Percentiles rank a stretch among this genome's conserved stretches.
Conservation (phyloP, 495 filamentous ascomycete species). For the Xylaria scruposa region DNA sequence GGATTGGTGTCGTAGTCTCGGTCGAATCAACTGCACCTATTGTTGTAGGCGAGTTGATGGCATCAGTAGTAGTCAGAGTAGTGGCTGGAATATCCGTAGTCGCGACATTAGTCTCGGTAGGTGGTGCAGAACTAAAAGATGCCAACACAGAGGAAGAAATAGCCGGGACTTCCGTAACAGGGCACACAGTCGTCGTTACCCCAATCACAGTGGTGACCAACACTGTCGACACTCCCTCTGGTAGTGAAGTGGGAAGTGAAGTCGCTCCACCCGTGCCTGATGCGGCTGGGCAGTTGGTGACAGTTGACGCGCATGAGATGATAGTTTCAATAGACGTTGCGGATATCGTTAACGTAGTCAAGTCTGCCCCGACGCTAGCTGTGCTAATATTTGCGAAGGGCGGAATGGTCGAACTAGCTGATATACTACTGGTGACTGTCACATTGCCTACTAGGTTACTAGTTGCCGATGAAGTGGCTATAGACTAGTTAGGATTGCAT, state of each 20-base stretch:
- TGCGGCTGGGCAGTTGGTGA: constrained; percentile 33
- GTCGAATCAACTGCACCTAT: neutral
- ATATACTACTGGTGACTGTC: neutral
- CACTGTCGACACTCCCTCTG: constrained; percentile 33
- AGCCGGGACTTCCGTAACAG: constrained; percentile 33
- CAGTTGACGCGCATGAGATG: constrained; percentile 35
- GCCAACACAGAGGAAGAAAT: constrained; percentile 38
- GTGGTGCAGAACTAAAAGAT: constrained; percentile 25
- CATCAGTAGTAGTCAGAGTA: too few relatives aligned
- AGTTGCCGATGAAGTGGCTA: constrained; percentile 10
- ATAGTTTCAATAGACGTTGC: constrained; percentile 35
- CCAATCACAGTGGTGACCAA: constrained; percentile 36
- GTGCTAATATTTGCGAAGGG: constrained; percentile 30
- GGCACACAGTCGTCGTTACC: constrained; percentile 41
- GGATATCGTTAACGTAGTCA: constrained; percentile 37
- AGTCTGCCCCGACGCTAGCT: constrained; percentile 13
- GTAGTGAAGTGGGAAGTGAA: constrained; percentile 27
- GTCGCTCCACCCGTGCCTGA: constrained; percentile 30
- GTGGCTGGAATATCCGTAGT: too few relatives aligned
- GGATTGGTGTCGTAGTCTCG: constrained; percentile 7
- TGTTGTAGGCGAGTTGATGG: neutral
- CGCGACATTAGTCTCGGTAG: constrained; percentile 12
- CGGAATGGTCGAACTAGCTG: neutral
- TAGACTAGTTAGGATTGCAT: neutral
- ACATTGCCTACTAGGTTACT: neutral